These are phyloP conservation scores for Aureobasidium sp. DNA, from an alignment of 2,329 filamentous ascomycete species.

Conservation along the genomic window DNA sequence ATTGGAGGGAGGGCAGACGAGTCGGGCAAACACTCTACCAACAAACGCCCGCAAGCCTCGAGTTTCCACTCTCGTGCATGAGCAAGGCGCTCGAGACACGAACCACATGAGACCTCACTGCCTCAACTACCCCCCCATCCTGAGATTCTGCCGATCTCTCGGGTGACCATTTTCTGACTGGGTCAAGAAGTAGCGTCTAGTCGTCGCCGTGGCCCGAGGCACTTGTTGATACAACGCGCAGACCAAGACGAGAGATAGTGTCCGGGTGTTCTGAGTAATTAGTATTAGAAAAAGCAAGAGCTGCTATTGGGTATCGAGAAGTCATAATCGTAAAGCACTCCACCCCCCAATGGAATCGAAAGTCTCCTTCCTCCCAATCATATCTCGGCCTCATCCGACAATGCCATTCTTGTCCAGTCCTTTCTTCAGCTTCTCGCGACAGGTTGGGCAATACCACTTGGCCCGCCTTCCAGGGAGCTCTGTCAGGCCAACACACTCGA, in stretches of 20 bases:
- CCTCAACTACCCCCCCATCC: not conserved
- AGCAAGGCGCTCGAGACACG: not conserved
- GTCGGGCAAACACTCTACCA: not conserved
- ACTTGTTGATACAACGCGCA: not conserved
- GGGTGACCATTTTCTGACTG: not conserved
- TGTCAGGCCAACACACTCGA: conserved; percentile 63
- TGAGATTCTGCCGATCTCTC: not conserved
- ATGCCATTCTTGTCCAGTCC: conserved; percentile 24
- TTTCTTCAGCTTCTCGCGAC: conserved; percentile 43
- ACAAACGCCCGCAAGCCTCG: not conserved
- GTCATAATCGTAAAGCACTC: conserved; percentile 5
- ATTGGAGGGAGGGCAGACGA: not conserved
- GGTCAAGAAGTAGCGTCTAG: not conserved
- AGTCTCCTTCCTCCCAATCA: not conserved
- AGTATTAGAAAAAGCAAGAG: not conserved
- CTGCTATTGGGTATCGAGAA: conserved; percentile 7
- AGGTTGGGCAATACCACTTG: conserved; percentile 81
- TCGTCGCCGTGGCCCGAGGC: not conserved
- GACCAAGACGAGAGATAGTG: not conserved
- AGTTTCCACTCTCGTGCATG: not conserved
- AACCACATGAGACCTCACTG: not conserved
- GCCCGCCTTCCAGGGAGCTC: conserved; percentile 62
- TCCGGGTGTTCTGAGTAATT: not conserved
- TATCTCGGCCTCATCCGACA: conserved; percentile 11
- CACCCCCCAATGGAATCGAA: not conserved